Base-by-base conservation (phyloP, 2,329 filamentous ascomycete species). In the Ramularia endophylla region DNA sequence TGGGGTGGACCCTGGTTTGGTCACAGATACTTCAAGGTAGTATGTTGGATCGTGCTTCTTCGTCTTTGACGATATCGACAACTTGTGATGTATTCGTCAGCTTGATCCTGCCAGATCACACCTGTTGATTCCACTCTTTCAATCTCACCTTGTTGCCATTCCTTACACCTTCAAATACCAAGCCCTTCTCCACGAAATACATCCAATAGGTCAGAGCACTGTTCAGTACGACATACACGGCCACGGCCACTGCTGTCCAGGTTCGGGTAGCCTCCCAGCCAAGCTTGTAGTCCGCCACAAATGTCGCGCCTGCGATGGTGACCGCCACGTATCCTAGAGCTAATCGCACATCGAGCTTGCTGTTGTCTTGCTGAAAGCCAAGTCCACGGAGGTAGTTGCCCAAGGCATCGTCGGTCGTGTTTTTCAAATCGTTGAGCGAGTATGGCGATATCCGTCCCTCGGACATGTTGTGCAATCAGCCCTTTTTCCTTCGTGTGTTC, bases 371-470 rank as follows among this genome's bases (percentile, higher is more conserved):
- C 49, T 71, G 77, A 73, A 95, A 95, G 53, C 75, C 81, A 63
- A 97, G 80, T 22, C 81, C 85, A 67, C 87, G 90, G 50, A 98
- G 81, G 71, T 97, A 97, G 68, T 92, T 88, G 44, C 85, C 81
- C 46, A 98, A 82, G 43, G 89, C 87, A 68, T 98, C 92, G 70
- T 98, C 92, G 53, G 86, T 87, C 28, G 89, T 94, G 70, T 92
- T 94, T 68, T 97, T 97, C 51, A 98, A 83, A 64, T 97, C 92
- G 94, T 62, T 47, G 6, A 63, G 53, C 15, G 53, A 58, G 46
- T 62, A 57, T 2, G 59, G 56, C 9, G 59, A 63, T 37, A 65
- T 61, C 37, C 57, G 57, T 4, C 55, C 50, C 16, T 61, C 59
- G 31, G 57, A 47, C 58, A 61, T 62, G 18, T 33, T 52, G 31